Conservation (phyloP, 1,284 basidiomycete genomes). For the Leccinum pachyderme region DNA sequence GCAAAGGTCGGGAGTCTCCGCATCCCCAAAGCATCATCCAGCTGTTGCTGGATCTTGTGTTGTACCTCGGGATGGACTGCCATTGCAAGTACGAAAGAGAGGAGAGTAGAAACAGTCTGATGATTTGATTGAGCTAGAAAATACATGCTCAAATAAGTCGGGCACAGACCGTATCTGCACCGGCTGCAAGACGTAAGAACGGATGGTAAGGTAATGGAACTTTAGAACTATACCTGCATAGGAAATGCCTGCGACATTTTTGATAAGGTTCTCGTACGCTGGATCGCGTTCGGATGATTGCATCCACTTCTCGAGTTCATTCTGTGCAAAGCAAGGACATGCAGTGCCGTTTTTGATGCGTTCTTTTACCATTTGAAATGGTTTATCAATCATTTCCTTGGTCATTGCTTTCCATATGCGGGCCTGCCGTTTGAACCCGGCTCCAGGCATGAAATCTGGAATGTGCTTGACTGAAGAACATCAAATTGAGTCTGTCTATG, state of each 20-base stretch:
- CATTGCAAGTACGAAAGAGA: constrained; percentile 41
- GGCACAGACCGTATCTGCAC: constrained; percentile 26
- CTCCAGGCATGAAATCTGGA: constrained; percentile 40
- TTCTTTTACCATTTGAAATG: constrained; percentile 40
- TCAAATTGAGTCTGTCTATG: background rate
- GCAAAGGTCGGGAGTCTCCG: constrained; percentile 38
- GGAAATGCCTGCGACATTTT: constrained; percentile 43
- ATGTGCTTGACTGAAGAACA: constrained; percentile 37
- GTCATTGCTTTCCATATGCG: constrained; percentile 37
- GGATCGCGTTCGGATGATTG: constrained; percentile 24
- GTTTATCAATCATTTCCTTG: constrained; percentile 40
- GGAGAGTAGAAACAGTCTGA: constrained; percentile 18
- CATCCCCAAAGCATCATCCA: constrained; percentile 33
- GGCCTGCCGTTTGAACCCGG: constrained; percentile 40
- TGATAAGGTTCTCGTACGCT: constrained; percentile 36
- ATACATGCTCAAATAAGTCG: background rate
- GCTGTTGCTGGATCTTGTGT: constrained; percentile 35
- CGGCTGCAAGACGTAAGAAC: constrained; percentile 14
- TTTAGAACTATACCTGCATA: constrained; percentile 36
- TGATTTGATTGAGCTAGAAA: constrained; percentile 5
- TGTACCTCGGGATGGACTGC: constrained; percentile 39
- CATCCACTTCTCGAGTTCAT: constrained; percentile 36
- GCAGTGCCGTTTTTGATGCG: constrained; percentile 36
- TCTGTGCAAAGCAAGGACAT: constrained; percentile 36
- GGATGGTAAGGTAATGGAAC: background rate